Evolutionary conservation across 2,329 filamentous ascomycete species (phyloP).

Genomic region (Clarireedia homoeocarpa): DNA sequence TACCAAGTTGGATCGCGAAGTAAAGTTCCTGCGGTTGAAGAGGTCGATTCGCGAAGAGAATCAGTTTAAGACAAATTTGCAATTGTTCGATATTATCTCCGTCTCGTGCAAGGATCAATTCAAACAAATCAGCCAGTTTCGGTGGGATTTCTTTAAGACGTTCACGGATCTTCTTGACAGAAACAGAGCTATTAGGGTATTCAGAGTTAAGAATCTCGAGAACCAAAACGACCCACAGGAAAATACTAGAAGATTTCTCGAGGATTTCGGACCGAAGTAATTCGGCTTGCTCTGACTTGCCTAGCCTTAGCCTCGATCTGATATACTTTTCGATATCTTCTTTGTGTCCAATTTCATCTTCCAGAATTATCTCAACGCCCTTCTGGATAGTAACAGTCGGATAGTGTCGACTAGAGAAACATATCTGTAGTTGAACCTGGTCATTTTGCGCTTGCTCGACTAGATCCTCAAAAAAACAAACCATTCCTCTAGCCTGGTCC

Average conservation of each 20-base stretch:
- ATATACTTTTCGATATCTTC: conserved; percentile 26
- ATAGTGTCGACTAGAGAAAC: conserved; percentile 26
- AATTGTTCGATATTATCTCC: conserved; percentile 34
- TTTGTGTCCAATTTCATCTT: conserved; percentile 23
- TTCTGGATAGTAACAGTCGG: conserved; percentile 20
- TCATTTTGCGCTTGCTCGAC: conserved; percentile 9
- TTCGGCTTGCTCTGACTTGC: conserved; percentile 12
- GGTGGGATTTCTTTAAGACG: conserved; percentile 28
- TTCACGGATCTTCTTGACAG: conserved; percentile 29
- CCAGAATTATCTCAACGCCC: conserved; percentile 21
- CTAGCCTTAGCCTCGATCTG: conserved; percentile 18
- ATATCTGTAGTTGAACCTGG: conserved; percentile 16
- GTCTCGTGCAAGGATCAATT: conserved; percentile 33
- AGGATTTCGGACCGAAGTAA: conserved; percentile 14
- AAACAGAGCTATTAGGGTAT: conserved; percentile 24
- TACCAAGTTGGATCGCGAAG: conserved; percentile 15
- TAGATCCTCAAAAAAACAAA: conserved; percentile 18
- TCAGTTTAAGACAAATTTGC: conserved; percentile 42
- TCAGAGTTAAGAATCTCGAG: conserved; percentile 37
- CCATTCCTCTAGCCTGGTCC: conserved; percentile 11
- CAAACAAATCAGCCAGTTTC: conserved; percentile 13
- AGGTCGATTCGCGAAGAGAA: conserved; percentile 38
- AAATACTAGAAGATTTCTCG: conserved; percentile 16
- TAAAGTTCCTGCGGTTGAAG: conserved; percentile 20
- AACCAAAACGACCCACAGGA: conserved; percentile 20